phyloP scores from a whole-genome alignment of 225 moss, liverwort and hornwort species.

The Ulota crispa region DNA sequence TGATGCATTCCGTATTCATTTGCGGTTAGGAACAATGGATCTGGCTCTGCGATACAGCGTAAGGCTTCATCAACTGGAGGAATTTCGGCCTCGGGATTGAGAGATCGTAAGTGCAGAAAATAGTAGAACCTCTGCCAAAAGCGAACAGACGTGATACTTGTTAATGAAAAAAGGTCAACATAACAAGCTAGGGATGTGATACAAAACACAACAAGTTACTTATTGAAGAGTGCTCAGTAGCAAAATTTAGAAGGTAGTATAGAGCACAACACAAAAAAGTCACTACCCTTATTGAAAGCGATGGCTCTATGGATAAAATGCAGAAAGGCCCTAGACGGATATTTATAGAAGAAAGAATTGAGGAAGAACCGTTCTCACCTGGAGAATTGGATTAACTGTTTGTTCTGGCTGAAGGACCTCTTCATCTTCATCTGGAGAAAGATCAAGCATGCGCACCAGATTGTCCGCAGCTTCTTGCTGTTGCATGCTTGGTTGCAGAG shows the following conservation, averaged over 20 bases:
- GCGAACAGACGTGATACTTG: constrained; percentile 1
- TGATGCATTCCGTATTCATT: constrained; percentile 46
- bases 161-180: neutral
- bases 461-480: constrained; percentile 94
- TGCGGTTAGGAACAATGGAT: constrained; percentile 36
- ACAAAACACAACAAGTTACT: neutral
- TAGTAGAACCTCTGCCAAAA: constrained; percentile 78
- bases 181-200: neutral
- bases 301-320: neutral
- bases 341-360: neutral
- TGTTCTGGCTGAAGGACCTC: constrained; percentile 80
- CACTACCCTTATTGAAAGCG: neutral
- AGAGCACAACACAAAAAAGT: neutral
- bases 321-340: neutral
- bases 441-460: constrained; percentile 73
- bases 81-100: constrained; percentile 66
- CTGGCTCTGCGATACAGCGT: constrained; percentile 63
- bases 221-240: neutral
- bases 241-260: neutral
- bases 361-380: constrained; percentile 46
- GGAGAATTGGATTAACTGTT: constrained; percentile 83
- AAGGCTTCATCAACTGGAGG: constrained; percentile 72
- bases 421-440: constrained; percentile 61
- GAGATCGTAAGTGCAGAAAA: constrained; percentile 63
- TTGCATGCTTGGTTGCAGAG: constrained; percentile 61